Conservation (phyloP, 2,329 filamentous ascomycete genomes). For the Sphaerostilbella broomeana region DNA sequence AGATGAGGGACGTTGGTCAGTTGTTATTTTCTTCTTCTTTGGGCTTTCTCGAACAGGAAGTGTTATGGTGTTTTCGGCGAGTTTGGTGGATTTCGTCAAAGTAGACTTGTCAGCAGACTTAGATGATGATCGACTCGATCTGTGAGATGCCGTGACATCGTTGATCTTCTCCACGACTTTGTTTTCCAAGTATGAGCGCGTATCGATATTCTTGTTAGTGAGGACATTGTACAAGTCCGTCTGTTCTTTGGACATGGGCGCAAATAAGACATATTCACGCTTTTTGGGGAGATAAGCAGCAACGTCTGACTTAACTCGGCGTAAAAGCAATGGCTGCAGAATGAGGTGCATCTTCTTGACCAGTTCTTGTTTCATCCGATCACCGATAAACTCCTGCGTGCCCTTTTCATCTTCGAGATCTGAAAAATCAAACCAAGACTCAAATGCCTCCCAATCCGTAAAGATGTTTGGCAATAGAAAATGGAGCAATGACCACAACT, state of each 20-base stretch:
- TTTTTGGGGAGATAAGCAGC: conserved; percentile 90
- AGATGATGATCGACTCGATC: conserved; percentile 31
- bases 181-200: conserved; percentile 72
- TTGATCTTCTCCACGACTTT: conserved; percentile 64
- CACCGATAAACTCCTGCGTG: conserved; percentile 70
- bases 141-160: conserved; percentile 11
- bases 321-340: conserved; percentile 80
- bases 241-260: conserved; percentile 84
- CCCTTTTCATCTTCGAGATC: conserved; percentile 78
- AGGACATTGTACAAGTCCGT: conserved; percentile 76
- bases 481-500: conserved; percentile 90
- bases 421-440: conserved; percentile 95
- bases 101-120: conserved; percentile 29
- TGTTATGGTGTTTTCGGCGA: conserved; percentile 19
- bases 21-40: conserved; percentile 24
- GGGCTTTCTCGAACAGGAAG: conserved; percentile 33
- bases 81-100: conserved; percentile 13
- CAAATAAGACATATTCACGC: conserved; percentile 91
- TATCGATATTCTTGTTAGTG: conserved; percentile 50
- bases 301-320: conserved; percentile 88
- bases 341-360: conserved; percentile 82
- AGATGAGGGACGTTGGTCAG: conserved; percentile 18
- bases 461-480: conserved; percentile 92
- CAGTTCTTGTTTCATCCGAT: conserved; percentile 53
- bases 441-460: conserved; percentile 85